These are phyloP conservation scores for Lablab purpureus DNA, from an alignment of 306 rosid genomes.

Conservation along the genomic window DNA sequence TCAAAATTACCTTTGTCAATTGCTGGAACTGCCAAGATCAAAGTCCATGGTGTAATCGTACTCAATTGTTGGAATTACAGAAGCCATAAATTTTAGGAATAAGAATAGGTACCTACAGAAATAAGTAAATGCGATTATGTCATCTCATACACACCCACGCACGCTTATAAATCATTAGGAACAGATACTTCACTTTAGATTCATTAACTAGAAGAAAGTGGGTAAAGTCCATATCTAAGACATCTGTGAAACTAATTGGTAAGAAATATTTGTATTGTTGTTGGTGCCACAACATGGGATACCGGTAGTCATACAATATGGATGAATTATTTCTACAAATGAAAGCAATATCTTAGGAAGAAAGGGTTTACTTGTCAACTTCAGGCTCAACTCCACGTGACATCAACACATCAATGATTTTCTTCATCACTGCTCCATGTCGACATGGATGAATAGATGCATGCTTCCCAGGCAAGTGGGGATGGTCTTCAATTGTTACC, in stretches of 20 bases:
- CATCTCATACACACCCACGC: not conserved
- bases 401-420: constrained; percentile 92
- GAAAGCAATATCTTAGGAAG: constrained; percentile 35
- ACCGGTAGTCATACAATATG: not conserved
- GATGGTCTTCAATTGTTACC: constrained; percentile 98
- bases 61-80: constrained; percentile 97
- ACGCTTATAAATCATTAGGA: not conserved
- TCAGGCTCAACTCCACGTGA: constrained; percentile 98
- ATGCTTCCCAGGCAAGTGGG: constrained; percentile 95
- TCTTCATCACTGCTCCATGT: constrained; percentile 99
- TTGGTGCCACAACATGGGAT: not conserved
- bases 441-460: constrained; percentile 97
- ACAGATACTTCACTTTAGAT: not conserved
- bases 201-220: not conserved
- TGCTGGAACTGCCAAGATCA: constrained; percentile 94
- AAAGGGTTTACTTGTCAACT: constrained; percentile 79
- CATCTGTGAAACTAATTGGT: not conserved
- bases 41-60: constrained; percentile 98
- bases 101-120: constrained; percentile 85
- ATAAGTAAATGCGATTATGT: not conserved
- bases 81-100: constrained; percentile 95
- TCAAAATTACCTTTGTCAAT: constrained; percentile 55
- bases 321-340: constrained; percentile 10
- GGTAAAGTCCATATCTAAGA: not conserved
- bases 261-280: not conserved